Conservation (phyloP, 306 rosid species). For the Trichosanthes cucumerina region DNA sequence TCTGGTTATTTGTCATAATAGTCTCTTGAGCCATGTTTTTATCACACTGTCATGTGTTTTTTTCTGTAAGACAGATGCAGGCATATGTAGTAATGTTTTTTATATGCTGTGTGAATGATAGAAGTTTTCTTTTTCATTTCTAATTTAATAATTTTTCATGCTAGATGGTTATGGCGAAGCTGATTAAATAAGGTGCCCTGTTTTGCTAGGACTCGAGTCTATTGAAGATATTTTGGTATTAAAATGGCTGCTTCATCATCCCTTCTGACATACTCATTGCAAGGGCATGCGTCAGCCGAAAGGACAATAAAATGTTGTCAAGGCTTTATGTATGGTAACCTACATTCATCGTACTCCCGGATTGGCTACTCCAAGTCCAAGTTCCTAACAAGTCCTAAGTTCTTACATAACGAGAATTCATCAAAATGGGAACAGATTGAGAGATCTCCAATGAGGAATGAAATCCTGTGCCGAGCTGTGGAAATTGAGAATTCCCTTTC, state of each 20-base stretch:
- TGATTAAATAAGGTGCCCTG: background rate
- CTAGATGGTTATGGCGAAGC: background rate
- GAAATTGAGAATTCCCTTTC: conserved; percentile 33
- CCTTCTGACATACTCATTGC: conserved; percentile 30
- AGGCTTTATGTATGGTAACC: conserved; percentile 13
- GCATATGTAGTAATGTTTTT: background rate
- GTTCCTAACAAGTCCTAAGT: conserved; percentile 11
- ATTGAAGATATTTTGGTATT: conserved; percentile 1
- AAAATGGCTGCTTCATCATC: conserved; percentile 56
- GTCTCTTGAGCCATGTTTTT: background rate
- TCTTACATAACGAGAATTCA: conserved; percentile 15
- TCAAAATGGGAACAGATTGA: conserved; percentile 17
- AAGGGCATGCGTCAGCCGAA: conserved; percentile 25
- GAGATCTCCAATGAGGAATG: conserved; percentile 13
- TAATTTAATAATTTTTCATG: background rate
- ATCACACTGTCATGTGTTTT: background rate
- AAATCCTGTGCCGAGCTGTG: conserved; percentile 25
- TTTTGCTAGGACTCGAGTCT: background rate
- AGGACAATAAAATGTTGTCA: conserved; percentile 17
- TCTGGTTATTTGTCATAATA: background rate
- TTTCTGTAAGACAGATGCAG: background rate
- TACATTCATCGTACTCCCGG: conserved; percentile 6
- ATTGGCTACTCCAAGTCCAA: conserved; percentile 4
- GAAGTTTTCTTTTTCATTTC: background rate
- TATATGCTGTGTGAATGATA: background rate